Conservation (phyloP, 371 early-diverging fungal species). For the Mortierella sp. region DNA sequence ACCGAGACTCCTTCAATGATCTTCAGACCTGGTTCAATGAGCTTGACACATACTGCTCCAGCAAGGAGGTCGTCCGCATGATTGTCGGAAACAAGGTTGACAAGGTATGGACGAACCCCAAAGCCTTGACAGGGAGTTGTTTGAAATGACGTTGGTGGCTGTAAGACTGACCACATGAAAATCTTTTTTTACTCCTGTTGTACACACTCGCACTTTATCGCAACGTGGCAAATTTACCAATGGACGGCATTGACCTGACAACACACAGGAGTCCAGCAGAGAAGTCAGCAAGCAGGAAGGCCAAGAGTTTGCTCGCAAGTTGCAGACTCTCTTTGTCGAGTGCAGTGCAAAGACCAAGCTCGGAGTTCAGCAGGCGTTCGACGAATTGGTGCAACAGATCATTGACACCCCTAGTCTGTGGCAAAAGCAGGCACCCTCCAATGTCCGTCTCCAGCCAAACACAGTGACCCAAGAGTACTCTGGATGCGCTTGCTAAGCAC, state of each 20-base stretch:
- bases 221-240: constrained; percentile 3
- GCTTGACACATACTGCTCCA: constrained; percentile 92
- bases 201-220: background rate
- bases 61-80: constrained; percentile 92
- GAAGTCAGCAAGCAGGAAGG: constrained; percentile 92
- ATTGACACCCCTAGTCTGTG: constrained; percentile 85
- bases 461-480: constrained; percentile 34
- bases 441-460: constrained; percentile 52
- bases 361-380: constrained; percentile 91
- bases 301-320: constrained; percentile 84
- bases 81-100: constrained; percentile 98
- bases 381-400: constrained; percentile 91
- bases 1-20: constrained; percentile 92
- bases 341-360: constrained; percentile 94
- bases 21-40: constrained; percentile 95
- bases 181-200: background rate
- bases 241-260: background rate
- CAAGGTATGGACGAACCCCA: constrained; percentile 67
- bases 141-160: constrained; percentile 24
- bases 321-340: constrained; percentile 94
- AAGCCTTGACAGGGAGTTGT: background rate
- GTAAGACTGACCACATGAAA: constrained; percentile 25
- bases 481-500: constrained; percentile 51
- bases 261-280: constrained; percentile 75
- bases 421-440: constrained; percentile 73